A percentile compares a stretch with the other conserved stretches of the same genome.
Conservation (phyloP, 2,329 filamentous ascomycete species). For the Hymenoscyphus occultus region DNA sequence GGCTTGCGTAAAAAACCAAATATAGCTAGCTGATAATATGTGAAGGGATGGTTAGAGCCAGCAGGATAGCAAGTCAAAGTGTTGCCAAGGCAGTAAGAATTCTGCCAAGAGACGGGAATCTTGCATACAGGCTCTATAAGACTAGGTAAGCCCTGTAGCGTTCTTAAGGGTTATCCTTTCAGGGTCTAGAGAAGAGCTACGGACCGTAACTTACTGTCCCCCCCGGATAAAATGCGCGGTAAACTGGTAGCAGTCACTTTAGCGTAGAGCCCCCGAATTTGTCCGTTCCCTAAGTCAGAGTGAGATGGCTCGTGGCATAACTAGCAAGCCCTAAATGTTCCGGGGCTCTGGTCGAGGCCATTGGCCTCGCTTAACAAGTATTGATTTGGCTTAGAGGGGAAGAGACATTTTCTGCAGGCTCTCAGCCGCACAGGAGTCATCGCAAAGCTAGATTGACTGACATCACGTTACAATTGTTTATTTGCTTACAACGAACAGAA, state of each 20-base stretch:
- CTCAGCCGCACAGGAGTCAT: neutral
- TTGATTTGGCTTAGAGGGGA: constrained; percentile 2
- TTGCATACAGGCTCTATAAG: neutral
- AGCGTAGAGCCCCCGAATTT: no score
- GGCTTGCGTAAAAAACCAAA: neutral
- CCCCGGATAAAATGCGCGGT: neutral
- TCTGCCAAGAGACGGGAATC: neutral
- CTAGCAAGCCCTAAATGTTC: neutral
- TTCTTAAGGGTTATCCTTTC: neutral
- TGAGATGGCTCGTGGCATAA: neutral
- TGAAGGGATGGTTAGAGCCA: neutral
- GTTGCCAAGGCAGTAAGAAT: neutral
- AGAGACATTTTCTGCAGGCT: constrained; percentile 1
- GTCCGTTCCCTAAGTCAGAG: neutral
- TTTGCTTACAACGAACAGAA: neutral
- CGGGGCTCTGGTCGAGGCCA: neutral
- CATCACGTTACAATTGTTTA: neutral
- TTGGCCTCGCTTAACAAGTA: constrained; percentile 2
- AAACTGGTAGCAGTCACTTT: neutral
- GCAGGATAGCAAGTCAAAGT: neutral
- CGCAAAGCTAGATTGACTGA: neutral
- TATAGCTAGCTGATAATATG: neutral
- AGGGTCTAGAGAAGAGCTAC: neutral
- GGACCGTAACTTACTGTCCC: neutral
- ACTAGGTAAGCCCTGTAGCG: neutral